Evolutionary conservation across 1,284 basidiomycete genomes (phyloP).

Genomic region (Athelia sp.): DNA sequence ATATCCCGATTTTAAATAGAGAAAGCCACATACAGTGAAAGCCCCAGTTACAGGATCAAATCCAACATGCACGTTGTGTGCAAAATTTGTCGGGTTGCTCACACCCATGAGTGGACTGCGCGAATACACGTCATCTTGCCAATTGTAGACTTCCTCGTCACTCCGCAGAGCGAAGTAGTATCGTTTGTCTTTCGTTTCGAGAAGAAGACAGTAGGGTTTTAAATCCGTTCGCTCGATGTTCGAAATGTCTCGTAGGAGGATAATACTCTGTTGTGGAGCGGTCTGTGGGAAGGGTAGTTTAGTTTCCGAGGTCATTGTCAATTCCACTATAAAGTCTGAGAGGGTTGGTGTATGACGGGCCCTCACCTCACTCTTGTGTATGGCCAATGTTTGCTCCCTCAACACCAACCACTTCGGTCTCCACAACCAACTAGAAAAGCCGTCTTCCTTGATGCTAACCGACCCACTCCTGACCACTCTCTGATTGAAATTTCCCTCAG

Average conservation of each 20-base stretch:
- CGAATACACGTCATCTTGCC: conserved; percentile 95
- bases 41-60: conserved; percentile 93
- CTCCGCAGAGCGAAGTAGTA: conserved; percentile 82
- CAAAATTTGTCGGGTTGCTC: conserved; percentile 93
- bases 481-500: conserved; percentile 31
- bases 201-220: conserved; percentile 86
- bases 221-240: conserved; percentile 89
- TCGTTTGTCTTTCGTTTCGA: conserved; percentile 81
- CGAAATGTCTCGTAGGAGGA: conserved; percentile 75
- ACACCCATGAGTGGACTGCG: conserved; percentile 92
- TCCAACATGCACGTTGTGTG: conserved; percentile 97
- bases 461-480: conserved; percentile 61
- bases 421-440: conserved; percentile 90
- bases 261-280: conserved; percentile 61
- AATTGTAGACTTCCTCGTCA: conserved; percentile 94
- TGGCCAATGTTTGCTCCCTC: conserved; percentile 74
- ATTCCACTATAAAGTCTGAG: too few species aligned
- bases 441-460: conserved; percentile 86
- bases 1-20: not conserved
- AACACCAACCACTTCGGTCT: conserved; percentile 88
- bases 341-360: too few species aligned
- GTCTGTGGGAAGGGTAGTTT: conserved; percentile 34
- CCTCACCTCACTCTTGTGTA: conserved; percentile 89
- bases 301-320: too few species aligned
- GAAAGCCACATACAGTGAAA: conserved; percentile 68